A percentile compares a stretch with the other conserved stretches of the same genome.
Evolutionary conservation across 345 rosid genomes (phyloP).

Genomic region (Noccaea bulbosa): DNA sequence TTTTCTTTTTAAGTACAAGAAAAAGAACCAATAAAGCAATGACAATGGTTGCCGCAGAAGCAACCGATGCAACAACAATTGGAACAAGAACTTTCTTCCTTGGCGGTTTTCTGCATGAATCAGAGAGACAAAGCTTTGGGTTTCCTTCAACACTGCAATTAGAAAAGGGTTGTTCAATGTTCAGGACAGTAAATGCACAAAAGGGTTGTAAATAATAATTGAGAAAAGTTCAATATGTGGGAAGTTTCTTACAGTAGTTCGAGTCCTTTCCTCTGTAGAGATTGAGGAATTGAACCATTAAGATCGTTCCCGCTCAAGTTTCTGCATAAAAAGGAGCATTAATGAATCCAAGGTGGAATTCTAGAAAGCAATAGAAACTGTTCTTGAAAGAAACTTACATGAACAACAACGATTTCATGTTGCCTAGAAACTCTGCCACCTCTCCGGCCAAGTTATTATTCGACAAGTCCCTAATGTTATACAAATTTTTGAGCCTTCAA

Average conservation of each 20-base stretch:
- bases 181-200: not conserved
- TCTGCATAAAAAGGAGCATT: slow-evolving; percentile 43
- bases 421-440: slow-evolving; percentile 54
- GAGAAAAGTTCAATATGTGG: not conserved
- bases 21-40: slow-evolving; percentile 17
- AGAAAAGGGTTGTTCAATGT: not conserved
- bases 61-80: slow-evolving; percentile 37
- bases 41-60: slow-evolving; percentile 3
- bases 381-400: not conserved
- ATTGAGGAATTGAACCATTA: slow-evolving; percentile 52
- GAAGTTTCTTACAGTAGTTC: slow-evolving; percentile 23
- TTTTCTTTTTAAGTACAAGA: slow-evolving; percentile 30
- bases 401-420: slow-evolving; percentile 42
- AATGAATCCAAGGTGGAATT: not conserved
- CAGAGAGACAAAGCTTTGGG: not conserved
- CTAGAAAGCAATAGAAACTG: no score
- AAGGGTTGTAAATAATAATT: not conserved
- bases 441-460: slow-evolving; percentile 53
- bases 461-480: slow-evolving; percentile 71
- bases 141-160: slow-evolving; percentile 21
- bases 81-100: not conserved
- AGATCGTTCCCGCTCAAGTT: slow-evolving; percentile 49
- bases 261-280: slow-evolving; percentile 30
- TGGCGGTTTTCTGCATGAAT: not conserved
- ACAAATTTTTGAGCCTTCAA: no score